A percentile compares a stretch with the other conserved stretches of the same genome.
These are phyloP conservation scores for Xylaria castorea DNA, from an alignment of 495 filamentous ascomycete species.

Conservation along the genomic window DNA sequence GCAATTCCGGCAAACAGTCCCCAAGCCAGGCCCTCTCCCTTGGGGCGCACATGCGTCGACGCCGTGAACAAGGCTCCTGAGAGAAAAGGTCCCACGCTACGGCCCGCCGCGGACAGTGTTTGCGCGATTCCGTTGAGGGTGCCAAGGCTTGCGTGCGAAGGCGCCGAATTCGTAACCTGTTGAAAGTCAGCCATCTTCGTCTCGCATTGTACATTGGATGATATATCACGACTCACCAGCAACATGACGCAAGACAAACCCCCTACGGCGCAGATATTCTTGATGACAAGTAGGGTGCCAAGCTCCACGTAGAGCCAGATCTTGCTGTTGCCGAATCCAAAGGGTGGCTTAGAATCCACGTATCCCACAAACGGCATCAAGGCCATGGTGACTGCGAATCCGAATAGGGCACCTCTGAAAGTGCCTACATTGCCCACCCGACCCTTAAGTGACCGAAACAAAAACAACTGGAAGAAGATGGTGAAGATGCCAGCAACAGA, in stretches of 20 bases:
- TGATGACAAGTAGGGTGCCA: slow-evolving; percentile 78
- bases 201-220: not conserved
- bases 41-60: slow-evolving; percentile 69
- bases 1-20: slow-evolving; percentile 81
- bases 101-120: slow-evolving; percentile 88
- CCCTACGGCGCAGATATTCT: slow-evolving; percentile 86
- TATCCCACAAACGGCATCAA: slow-evolving; percentile 92
- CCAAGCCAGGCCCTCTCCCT: slow-evolving; percentile 86
- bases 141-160: slow-evolving; percentile 83
- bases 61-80: slow-evolving; percentile 84
- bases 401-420: slow-evolving; percentile 80
- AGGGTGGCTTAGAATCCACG: slow-evolving; percentile 57
- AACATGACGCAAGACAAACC: slow-evolving; percentile 89
- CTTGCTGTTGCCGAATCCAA: slow-evolving; percentile 61
- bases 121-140: slow-evolving; percentile 94
- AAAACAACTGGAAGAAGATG: slow-evolving; percentile 84
- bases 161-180: slow-evolving; percentile 91
- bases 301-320: slow-evolving; percentile 76
- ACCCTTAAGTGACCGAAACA: slow-evolving; percentile 80
- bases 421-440: slow-evolving; percentile 84
- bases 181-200: slow-evolving; percentile 23
- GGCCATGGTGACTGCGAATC: slow-evolving; percentile 81
- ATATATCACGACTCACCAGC: slow-evolving; percentile 62
- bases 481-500: slow-evolving; percentile 84
- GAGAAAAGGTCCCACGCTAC: slow-evolving; percentile 86